phyloP scores from a whole-genome alignment of 768 basidiomycete species.

The Tylopilus felleus region DNA sequence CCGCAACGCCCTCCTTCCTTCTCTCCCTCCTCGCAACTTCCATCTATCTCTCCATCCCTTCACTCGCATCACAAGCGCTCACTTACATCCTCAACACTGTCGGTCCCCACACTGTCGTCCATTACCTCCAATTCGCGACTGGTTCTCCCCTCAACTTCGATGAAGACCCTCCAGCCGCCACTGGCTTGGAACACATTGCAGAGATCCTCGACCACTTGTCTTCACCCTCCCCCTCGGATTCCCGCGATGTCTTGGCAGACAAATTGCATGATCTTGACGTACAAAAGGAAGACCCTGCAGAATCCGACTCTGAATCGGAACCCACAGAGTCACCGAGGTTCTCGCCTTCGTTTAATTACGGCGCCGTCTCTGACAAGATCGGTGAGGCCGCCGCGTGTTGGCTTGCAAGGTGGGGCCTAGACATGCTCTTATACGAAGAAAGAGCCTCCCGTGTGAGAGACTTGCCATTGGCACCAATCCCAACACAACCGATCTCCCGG shows the following conservation, averaged over 20 bases:
- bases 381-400: constrained; percentile 88
- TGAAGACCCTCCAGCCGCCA: constrained; percentile 55
- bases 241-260: constrained; percentile 27
- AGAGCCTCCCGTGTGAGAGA: constrained; percentile 20
- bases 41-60: constrained; percentile 80
- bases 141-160: constrained; percentile 59
- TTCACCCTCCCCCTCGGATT: constrained; percentile 10
- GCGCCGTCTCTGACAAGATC: constrained; percentile 87
- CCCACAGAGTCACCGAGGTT: constrained; percentile 13
- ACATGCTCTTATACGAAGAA: constrained; percentile 70
- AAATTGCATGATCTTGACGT: constrained; percentile 32
- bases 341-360: constrained; percentile 63
- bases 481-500: constrained; percentile 17
- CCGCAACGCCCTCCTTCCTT: constrained; percentile 75
- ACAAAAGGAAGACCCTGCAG: constrained; percentile 37
- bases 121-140: constrained; percentile 79
- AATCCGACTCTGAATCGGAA: constrained; percentile 32
- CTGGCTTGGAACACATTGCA: constrained; percentile 69
- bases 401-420: constrained; percentile 81
- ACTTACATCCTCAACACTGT: constrained; percentile 66
- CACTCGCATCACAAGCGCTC: constrained; percentile 73
- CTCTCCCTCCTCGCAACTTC: constrained; percentile 85
- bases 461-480: constrained; percentile 15
- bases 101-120: constrained; percentile 71
- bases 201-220: constrained; percentile 40